Percentiles rank a stretch among this genome's conserved stretches.
Evolutionary conservation across 1,284 basidiomycete species (phyloP).

Genomic region (Cryptococcus sp.): DNA sequence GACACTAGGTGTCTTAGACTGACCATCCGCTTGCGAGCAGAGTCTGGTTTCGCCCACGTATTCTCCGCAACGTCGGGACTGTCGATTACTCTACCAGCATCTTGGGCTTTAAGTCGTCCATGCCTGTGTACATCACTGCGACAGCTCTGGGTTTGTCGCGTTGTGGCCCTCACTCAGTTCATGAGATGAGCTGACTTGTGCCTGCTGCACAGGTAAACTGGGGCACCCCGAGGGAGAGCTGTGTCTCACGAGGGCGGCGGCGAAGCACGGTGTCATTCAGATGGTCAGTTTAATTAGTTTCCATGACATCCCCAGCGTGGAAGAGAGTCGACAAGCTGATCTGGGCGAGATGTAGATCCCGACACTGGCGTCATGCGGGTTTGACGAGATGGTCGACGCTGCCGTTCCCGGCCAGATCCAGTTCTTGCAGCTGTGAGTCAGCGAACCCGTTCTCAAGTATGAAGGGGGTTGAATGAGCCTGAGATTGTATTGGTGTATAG

Average conservation of each 20-base stretch:
- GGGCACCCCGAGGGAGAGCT: slow-evolving; percentile 92
- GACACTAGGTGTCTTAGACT: neutral
- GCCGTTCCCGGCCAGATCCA: slow-evolving; percentile 69
- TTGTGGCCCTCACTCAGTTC: neutral
- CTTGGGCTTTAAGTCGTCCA: slow-evolving; percentile 64
- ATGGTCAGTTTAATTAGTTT: slow-evolving; percentile 59
- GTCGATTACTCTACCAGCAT: slow-evolving; percentile 82
- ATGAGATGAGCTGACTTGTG: slow-evolving; percentile 2
- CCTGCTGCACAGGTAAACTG: slow-evolving; percentile 69
- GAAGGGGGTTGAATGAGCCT: neutral
- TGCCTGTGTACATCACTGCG: slow-evolving; percentile 72
- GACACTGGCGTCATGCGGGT: slow-evolving; percentile 80
- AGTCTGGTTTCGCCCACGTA: slow-evolving; percentile 88
- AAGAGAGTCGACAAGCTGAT: neutral
- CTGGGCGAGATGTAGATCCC: slow-evolving; percentile 60
- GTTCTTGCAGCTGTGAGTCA: slow-evolving; percentile 71
- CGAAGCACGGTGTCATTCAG: slow-evolving; percentile 74
- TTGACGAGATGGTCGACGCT: slow-evolving; percentile 84
- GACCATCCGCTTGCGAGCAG: slow-evolving; percentile 46
- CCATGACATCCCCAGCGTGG: neutral
- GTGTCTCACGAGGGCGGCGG: slow-evolving; percentile 78
- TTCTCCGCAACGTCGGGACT: slow-evolving; percentile 71
- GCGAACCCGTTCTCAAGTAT: too few relatives aligned
- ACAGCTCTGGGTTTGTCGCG: slow-evolving; percentile 32
- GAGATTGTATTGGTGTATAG: slow-evolving; percentile 42